Evolutionary conservation across 352 stramenopile species (phyloP), one percentile per base, ranked within the genome.

Genomic region (Globisporangium lucens): DNA sequence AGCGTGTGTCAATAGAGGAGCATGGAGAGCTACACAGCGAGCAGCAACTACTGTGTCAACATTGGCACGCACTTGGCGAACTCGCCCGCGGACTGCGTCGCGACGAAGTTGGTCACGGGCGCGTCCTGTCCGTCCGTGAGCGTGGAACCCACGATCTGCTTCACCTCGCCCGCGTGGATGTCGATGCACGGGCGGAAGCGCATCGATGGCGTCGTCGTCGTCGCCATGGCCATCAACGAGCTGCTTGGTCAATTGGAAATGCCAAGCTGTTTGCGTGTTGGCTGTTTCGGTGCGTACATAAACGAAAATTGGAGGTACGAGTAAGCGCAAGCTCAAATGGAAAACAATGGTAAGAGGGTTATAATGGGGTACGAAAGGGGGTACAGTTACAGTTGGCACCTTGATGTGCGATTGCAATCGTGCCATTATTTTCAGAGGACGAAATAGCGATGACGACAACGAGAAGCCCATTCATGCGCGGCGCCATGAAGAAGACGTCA

Each of bases 161-260:
- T 99, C 47, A 99, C 97, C 72, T 97, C 77, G 41, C 97, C 97
- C 38, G 89, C 83, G 80, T 99, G 97, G 64, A 99, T 91, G 79
- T 99, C 97, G 72, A 99, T 99, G 74, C 97, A 99, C 46, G 97
- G 97, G 52, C 97, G 90, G 79, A 99, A 99, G 73, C 96, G 94
- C 91, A 98, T 98, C 22, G 41, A 24, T n/a, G 65, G 17, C 17
- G 12, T 41, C 47, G 36, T 49, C 43, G 38, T 2, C 20, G 43
- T 62, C 20, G 65, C 58, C 58, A 66, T 69, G 53, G 53, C 29
- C 17, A 56, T 29, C 43, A 22, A 22, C 15, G 43, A 22, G 41
- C 41, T 47, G 43, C 17, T 20, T 49, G 15, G 15, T 49, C 15
- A 17, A 49, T 49, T 49, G 43, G 3, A 49, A 49, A 49, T 49